Percentiles rank a stretch among this genome's conserved stretches.
Evolutionary conservation across 345 rosid species (phyloP).

Genomic region (Populus ilicifolia): DNA sequence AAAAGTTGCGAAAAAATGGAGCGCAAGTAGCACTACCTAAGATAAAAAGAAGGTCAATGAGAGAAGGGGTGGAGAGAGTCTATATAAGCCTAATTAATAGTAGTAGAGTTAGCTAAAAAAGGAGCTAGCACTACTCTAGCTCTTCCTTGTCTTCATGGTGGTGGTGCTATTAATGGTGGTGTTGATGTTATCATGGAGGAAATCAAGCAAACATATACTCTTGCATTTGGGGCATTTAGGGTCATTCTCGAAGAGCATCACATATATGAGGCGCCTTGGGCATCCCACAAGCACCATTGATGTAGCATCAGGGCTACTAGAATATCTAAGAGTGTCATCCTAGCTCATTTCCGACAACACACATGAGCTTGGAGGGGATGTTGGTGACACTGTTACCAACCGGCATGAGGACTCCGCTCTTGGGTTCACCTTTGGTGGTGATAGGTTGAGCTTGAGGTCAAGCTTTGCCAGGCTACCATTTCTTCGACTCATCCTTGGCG

Average conservation of each 20-base stretch:
- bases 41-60: background rate
- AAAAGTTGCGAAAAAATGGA: constrained; percentile 34
- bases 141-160: constrained; percentile 37
- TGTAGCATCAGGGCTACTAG: constrained; percentile 76
- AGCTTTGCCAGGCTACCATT: constrained; percentile 60
- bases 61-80: constrained; percentile 1
- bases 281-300: constrained; percentile 82
- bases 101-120: constrained; percentile 8
- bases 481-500: constrained; percentile 66
- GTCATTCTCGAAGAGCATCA: constrained; percentile 23
- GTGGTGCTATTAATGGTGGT: background rate
- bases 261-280: constrained; percentile 25
- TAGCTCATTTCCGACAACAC: constrained; percentile 72
- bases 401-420: constrained; percentile 55
- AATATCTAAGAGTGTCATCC: constrained; percentile 41
- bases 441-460: constrained; percentile 83
- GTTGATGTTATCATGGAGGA: constrained; percentile 14
- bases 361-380: constrained; percentile 87
- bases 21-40: constrained; percentile 59
- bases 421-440: constrained; percentile 56
- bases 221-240: constrained; percentile 25
- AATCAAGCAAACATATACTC: constrained; percentile 22
- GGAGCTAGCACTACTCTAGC: background rate
- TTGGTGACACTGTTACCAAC: constrained; percentile 64
- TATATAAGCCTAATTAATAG: constrained; percentile 17